Evolutionary conservation across 164 flowering plant genomes (phyloP), one percentile per base, ranked within the genome.

Genomic region (Umbellularia californica): DNA sequence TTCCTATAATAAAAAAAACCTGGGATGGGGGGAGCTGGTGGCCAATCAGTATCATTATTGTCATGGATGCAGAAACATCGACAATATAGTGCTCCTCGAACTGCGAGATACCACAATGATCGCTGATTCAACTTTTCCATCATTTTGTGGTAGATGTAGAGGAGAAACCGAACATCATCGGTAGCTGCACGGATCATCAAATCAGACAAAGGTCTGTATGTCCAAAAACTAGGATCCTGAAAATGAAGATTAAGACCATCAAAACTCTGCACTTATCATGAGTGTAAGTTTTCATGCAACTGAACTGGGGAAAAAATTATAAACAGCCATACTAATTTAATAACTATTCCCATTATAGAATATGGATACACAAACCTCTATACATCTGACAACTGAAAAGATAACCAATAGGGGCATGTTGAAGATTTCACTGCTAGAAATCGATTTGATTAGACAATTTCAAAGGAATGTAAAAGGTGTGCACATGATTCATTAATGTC

Each of bases 151-250:
- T 93, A 93, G 72, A 95, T 89, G 76, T 80, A 79, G 20, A 87
- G 92, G 74, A 95, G 97, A 89, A 93, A 95, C 35, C 98, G 97
- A 51, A 95, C 99, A 86, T 95, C 99, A 87, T 93, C 98, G 47
- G 93, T 90, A 77, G 99, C 97, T 66, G 98, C 94, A 70, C 94
- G 92, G 79, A 92, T 77, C 99, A 95, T 95, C 75, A 83, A 81
- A 71, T 92, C 96, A 73, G 94, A 84, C 70, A 95, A 80, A 72
- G 98, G 99, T 75, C 99, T 86, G 81, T 90, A 86, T 27, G 82
- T 90, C 99, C 99, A 95, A 82, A 89, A 93, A 15, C 80, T 79
- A 35, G 97, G 94, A 76, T 93, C 98, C 99, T 95, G 88, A 19
- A 77, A 82, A 73, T 58, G 74, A 81, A 51, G n/a, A 76, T 63